Base-by-base conservation (phyloP, 1,284 basidiomycete genomes). In the Sanghuangporus sanghuang region DNA sequence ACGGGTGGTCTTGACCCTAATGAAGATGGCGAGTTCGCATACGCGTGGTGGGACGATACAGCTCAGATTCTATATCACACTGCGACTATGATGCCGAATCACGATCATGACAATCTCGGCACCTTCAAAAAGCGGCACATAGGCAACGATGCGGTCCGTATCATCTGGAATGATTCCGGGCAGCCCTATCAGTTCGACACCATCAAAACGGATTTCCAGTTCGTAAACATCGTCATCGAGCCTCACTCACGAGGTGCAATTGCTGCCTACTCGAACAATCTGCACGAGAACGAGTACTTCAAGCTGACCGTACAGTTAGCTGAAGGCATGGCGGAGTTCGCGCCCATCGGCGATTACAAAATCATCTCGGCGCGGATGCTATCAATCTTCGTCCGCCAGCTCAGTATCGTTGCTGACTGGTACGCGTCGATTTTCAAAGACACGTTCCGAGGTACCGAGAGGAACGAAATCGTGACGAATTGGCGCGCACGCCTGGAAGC, bases 41-140 rank as follows among this genome's bases (percentile, higher is more conserved):
- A 99, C 71, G 95, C 96, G 0, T 99, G 96, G 96, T 96, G 95
- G 90, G 95, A 99, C 75, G 95, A 98, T 71, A 96, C 98, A 52
- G 89, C 91, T 16, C 97, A 99, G 73, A 87, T 98, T 64, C 83
- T 98, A 59, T 99, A 94, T 75, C 97, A 99, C 75, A 91, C 95
- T 0, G 92, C 96, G 2, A 99, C 97, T 1, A 87, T 99, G 77
- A 99, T 99, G 97, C 97, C 97, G 2, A 90, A 86, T 59, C 75
- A 79, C n/a, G 73, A 81, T 6, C 74, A 83, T 61, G 90, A 95
- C 71, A 84, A 85, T 0, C 81, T 85, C 57, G 88, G 83, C 71
- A 88, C 85, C 65, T 83, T 86, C 79, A 98, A 98, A 79, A 97
- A 97, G 75, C 82, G 89, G 16, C 92, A 96, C 70, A 93, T 98